Evolutionary conservation across 805 yeast species (phyloP).

Genomic region (Pichia cephalocereana): DNA sequence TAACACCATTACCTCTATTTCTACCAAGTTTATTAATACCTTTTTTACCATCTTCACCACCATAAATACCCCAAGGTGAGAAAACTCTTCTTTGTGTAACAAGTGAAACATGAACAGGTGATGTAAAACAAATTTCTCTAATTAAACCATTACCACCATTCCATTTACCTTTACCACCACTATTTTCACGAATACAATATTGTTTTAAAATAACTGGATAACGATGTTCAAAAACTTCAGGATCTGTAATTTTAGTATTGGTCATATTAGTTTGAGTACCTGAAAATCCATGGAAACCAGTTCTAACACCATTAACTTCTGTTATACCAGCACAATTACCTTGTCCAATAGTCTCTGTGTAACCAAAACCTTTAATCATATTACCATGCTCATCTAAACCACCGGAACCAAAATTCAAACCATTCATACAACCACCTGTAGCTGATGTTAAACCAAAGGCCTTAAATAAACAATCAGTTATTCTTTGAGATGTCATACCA

Average conservation of each 20-base stretch:
- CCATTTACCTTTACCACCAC: constrained; percentile 77
- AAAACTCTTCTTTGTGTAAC: constrained; percentile 76
- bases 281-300: constrained; percentile 74
- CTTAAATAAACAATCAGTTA: constrained; percentile 79
- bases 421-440: constrained; percentile 93
- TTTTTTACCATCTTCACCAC: constrained; percentile 64
- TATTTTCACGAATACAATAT: constrained; percentile 56
- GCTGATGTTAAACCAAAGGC: constrained; percentile 89
- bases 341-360: constrained; percentile 91
- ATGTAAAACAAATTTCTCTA: constrained; percentile 74
- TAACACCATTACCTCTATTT: constrained; percentile 21
- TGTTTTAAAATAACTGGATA: constrained; percentile 75
- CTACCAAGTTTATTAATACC: constrained; percentile 30
- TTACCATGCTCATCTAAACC: constrained; percentile 46
- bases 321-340: constrained; percentile 31
- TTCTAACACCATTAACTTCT: constrained; percentile 61
- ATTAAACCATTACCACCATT: constrained; percentile 82
- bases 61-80: constrained; percentile 80
- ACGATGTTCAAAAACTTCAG: constrained; percentile 79
- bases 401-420: constrained; percentile 82
- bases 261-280: constrained; percentile 96
- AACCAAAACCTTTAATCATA: constrained; percentile 65
- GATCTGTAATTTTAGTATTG: constrained; percentile 86
- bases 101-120: constrained; percentile 66
- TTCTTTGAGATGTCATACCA: constrained; percentile 89